phyloP scores from a whole-genome alignment of 2,329 filamentous ascomycete species.

The Aspergillus neotritici region DNA sequence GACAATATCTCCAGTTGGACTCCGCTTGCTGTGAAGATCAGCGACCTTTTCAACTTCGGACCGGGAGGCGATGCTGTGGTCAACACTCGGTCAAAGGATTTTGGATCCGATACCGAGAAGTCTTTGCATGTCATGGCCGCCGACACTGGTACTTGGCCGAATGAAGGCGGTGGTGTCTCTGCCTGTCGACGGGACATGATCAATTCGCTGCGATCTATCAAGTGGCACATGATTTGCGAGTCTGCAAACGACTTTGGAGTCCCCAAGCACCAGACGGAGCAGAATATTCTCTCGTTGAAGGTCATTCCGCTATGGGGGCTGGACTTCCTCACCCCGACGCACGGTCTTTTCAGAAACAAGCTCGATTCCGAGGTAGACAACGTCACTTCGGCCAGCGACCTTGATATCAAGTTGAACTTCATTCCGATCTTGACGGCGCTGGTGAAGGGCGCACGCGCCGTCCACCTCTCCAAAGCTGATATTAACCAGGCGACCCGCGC shows the following conservation, averaged over 20 bases:
- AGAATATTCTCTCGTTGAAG: slow-evolving; percentile 51
- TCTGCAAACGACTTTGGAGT: slow-evolving; percentile 52
- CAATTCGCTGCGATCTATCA: slow-evolving; percentile 49
- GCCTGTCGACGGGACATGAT: slow-evolving; percentile 53
- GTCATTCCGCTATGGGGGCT: slow-evolving; percentile 52
- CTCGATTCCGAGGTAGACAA: slow-evolving; percentile 49
- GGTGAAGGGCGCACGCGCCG: slow-evolving; percentile 47
- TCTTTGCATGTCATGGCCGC: slow-evolving; percentile 49
- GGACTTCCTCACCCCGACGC: slow-evolving; percentile 48
- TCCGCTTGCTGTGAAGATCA: slow-evolving; percentile 47
- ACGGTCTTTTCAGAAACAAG: slow-evolving; percentile 51
- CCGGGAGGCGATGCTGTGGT: slow-evolving; percentile 50
- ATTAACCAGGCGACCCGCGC: slow-evolving; percentile 45
- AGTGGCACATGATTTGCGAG: slow-evolving; percentile 52
- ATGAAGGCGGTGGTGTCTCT: slow-evolving; percentile 51
- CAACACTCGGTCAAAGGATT: slow-evolving; percentile 45
- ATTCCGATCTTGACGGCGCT: slow-evolving; percentile 48
- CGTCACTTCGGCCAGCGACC: slow-evolving; percentile 41
- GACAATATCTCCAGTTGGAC: slow-evolving; percentile 50
- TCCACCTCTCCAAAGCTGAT: slow-evolving; percentile 38
- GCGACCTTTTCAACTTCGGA: slow-evolving; percentile 49
- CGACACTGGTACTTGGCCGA: slow-evolving; percentile 51
- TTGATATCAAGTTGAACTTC: slow-evolving; percentile 50
- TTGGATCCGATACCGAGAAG: slow-evolving; percentile 46
- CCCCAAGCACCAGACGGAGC: slow-evolving; percentile 52